Evolutionary conservation across 106 monocot species (phyloP), one percentile per base, ranked within the genome.

Genomic region (Hemerocallis citrina): DNA sequence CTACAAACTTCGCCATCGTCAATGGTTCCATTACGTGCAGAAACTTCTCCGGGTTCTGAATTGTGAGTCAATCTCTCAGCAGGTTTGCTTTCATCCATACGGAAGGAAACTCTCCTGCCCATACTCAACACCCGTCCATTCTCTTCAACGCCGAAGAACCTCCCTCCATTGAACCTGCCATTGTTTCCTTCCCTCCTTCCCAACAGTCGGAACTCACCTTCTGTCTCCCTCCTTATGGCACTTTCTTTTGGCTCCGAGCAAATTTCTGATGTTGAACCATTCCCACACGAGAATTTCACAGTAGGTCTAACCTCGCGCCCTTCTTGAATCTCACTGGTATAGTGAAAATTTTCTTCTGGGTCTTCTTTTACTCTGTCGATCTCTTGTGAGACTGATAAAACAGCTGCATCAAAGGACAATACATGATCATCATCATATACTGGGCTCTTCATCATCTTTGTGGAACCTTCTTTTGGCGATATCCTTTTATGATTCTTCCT

Each of bases 361-460:
- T 56, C 50, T 48, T 84, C 77, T 64, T 85, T 85, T 8, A 69
- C 69, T 24, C 55, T 59, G 39, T 79, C 67, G 46, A 77, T 52
- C 36, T 86, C 85, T 58, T 89, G 85, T 4, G 93, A 89, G 17
- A 85, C 89, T n/a, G 89, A 89, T 50, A 83, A 41, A 19, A 96
- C 86, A 40, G 95, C 95, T 6, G 90, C 95, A 79, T 96, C 95
- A 61, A 96, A 96, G n/a, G 95, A 90, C 38, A 86, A 54, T n/a
- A 80, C 80, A 59, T 58, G 71, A 44, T 89, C 83, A n/a, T n/a
- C n/a, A 63, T 79, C 81, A 71, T 68, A 75, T 7, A 83, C 29
- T 21, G 85, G 89, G 59, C 80, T 93, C 9, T 76, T 46, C 19
- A 81, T 76, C 50, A 75, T 80, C 63, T 68, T 85, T 20, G 75